Percentiles rank a stretch among this genome's conserved stretches.
These are phyloP conservation scores for Emmonsiellopsis sp. DNA, from an alignment of 2,329 filamentous ascomycete species.

Conservation along the genomic window DNA sequence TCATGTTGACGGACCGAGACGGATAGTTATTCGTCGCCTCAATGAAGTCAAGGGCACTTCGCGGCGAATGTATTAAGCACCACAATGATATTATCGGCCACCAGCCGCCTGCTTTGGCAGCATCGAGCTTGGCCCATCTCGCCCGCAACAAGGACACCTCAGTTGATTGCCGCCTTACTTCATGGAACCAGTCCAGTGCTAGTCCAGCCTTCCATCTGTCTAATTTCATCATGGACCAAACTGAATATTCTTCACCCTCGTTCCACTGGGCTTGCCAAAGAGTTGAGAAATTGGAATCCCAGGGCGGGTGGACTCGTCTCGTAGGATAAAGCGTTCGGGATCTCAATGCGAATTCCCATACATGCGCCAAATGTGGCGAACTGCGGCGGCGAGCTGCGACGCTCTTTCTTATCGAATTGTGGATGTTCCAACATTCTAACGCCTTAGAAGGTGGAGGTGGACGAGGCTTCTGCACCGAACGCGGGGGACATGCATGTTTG, in stretches of 20 bases:
- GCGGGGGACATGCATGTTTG: no score
- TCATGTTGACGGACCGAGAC: slow-evolving; percentile 28
- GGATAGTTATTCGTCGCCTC: slow-evolving; percentile 26
- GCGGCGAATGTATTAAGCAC: slow-evolving; percentile 33
- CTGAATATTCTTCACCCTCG: no score
- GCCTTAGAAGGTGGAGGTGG: neutral
- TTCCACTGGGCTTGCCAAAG: no score
- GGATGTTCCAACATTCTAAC: neutral
- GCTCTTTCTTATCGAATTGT: neutral
- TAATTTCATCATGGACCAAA: no score
- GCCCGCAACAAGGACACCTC: slow-evolving; percentile 8
- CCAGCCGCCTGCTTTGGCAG: slow-evolving; percentile 4
- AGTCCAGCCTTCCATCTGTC: no score
- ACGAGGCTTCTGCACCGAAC: no score
- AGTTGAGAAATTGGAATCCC: neutral
- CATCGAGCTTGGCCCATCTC: neutral
- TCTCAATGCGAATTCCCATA: neutral
- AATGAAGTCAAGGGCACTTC: slow-evolving; percentile 32
- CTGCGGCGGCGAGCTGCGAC: neutral
- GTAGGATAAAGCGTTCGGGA: slow-evolving; percentile 16
- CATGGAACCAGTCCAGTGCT: no score
- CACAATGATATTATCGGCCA: slow-evolving; percentile 39
- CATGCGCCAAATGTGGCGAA: neutral
- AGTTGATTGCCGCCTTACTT: no score
- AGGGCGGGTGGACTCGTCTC: slow-evolving; percentile 14